Base-by-base conservation (phyloP, 108 stramenopile species). In the Pseudonitzschia pungens region DNA sequence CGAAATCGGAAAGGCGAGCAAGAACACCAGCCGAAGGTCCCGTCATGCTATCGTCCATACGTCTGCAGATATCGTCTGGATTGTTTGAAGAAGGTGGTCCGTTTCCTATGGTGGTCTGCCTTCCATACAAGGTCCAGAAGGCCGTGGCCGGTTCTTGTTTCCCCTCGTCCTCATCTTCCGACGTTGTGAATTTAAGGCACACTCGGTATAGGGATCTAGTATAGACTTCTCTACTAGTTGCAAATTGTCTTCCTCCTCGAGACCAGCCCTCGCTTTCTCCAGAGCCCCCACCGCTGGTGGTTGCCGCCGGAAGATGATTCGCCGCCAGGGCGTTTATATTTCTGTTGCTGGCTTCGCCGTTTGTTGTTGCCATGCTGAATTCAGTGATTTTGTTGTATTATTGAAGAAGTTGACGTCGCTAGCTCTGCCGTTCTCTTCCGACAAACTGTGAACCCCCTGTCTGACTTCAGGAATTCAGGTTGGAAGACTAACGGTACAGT, bases 111-210 rank as follows among this genome's bases (percentile, higher is more conserved):
- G 91, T 89, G n/a, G 91, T 91, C 20, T 77, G 81, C 68, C 84
- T 79, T 29, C 93, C 91, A 58, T 84, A 91, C n/a, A 89, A 65
- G 0, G 93, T 92, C 93, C 93, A 94, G 56, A 87, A 94, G 28
- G 93, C 89, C 60, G 93, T 94, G 28, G 88, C 91, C 8, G 93
- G 91, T 79, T 94, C 93, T n/a, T 88, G 90, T 72, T 94, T 94
- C 26, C 93, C 93, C 75, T 94, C 93, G 58, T 94, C 93, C 59
- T 94, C 93, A 55, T 94, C 93, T 73, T 94, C 93, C 36, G 93
- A 94, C 10, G 93, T 94, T 68, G 93, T 94, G 69, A 94, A 94
- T 83, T 94, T 94, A 60, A 94, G 77, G 73, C 93, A 94, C 65
- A 94, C 77, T 65, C 93, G 84, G 69, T 77, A 92, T 10, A 94